Evolutionary conservation across 768 basidiomycete genomes (phyloP).

Genomic region (Pisolithus marmoratus): DNA sequence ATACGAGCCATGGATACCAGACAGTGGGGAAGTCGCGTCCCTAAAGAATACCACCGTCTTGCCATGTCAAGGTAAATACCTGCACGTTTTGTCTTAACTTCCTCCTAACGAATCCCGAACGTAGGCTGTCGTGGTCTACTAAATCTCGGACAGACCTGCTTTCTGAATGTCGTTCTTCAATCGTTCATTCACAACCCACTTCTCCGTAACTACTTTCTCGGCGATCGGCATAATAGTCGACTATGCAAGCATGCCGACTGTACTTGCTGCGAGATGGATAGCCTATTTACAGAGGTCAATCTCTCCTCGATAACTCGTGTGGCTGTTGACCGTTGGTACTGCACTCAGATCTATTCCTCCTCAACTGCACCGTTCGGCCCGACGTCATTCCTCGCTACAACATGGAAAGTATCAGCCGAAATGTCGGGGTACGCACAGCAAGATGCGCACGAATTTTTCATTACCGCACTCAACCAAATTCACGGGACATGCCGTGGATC

Average conservation of each 20-base stretch:
- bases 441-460: slow-evolving; percentile 88
- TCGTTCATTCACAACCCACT: slow-evolving; percentile 86
- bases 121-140: slow-evolving; percentile 77
- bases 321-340: neutral
- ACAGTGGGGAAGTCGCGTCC: slow-evolving; percentile 33
- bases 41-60: slow-evolving; percentile 48
- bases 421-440: slow-evolving; percentile 92
- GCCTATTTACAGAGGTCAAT: slow-evolving; percentile 64
- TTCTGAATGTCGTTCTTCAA: slow-evolving; percentile 89
- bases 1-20: slow-evolving; percentile 47
- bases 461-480: slow-evolving; percentile 79
- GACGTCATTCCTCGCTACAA: slow-evolving; percentile 72
- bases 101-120: neutral
- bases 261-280: slow-evolving; percentile 93
- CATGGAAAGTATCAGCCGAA: slow-evolving; percentile 75
- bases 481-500: slow-evolving; percentile 72
- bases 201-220: slow-evolving; percentile 81
- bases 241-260: slow-evolving; percentile 70
- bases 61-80: slow-evolving; percentile 64
- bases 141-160: slow-evolving; percentile 92
- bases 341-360: neutral
- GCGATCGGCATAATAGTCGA: slow-evolving; percentile 79
- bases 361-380: slow-evolving; percentile 70
- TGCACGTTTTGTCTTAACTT: neutral
- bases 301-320: neutral